These are phyloP conservation scores for Perkinsus chesapeaki DNA, from an alignment of 169 alveolate genomes.

Conservation along the genomic window DNA sequence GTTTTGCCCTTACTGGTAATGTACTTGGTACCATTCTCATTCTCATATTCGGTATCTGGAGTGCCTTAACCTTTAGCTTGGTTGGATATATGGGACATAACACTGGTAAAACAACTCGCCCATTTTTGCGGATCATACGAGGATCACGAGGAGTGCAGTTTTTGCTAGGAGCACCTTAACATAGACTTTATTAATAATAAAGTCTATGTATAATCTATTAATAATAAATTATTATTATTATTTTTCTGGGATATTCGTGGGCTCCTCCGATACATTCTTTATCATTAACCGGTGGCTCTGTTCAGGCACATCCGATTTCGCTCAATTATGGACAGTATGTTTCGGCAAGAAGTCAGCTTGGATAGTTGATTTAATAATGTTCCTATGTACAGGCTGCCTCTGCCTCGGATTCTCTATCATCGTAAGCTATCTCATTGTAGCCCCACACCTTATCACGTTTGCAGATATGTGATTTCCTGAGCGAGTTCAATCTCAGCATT, in stretches of 20 bases:
- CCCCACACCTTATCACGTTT: not conserved
- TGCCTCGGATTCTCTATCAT: not conserved
- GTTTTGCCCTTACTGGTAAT: not conserved
- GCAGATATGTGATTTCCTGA: not conserved
- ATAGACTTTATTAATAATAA: too few relatives aligned
- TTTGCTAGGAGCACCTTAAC: too few relatives aligned
- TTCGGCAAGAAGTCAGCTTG: not conserved
- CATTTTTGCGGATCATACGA: too few relatives aligned
- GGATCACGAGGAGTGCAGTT: too few relatives aligned
- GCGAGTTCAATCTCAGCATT: not conserved
- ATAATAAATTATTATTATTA: too few relatives aligned
- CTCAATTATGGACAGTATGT: not conserved
- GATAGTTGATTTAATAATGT: not conserved
- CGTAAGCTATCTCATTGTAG: not conserved
- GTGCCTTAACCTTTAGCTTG: not conserved
- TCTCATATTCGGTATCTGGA: not conserved
- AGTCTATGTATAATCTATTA: too few relatives aligned
- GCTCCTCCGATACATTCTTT: too few relatives aligned
- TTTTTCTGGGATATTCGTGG: too few relatives aligned
- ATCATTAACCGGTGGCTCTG: not conserved
- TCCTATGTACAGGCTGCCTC: not conserved
- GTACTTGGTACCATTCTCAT: not conserved
- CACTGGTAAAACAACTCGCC: not conserved
- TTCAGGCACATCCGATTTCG: not conserved
- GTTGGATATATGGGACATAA: not conserved